Percentiles rank a stretch among this genome's conserved stretches.
Evolutionary conservation across 1,284 basidiomycete genomes (phyloP).

Genomic region (Jaminaea rosea): DNA sequence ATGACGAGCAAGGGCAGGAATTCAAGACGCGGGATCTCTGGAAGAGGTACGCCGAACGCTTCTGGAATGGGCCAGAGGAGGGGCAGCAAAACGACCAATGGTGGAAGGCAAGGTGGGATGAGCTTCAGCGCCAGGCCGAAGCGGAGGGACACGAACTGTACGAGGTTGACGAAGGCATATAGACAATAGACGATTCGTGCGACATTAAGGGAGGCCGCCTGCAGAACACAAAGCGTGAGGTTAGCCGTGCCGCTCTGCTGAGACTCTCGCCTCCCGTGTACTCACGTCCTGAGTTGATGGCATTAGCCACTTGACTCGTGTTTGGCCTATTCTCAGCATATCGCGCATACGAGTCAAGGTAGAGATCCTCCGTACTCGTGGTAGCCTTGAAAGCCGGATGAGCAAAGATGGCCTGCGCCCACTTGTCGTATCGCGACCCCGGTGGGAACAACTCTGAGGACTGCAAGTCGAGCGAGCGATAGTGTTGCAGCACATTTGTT

Average conservation of each 20-base stretch:
- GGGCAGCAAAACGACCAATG: background rate
- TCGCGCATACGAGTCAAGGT: slow-evolving; percentile 60
- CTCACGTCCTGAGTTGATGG: slow-evolving; percentile 32
- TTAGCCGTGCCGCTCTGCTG: too few species aligned
- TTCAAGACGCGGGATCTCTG: background rate
- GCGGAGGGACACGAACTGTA: background rate
- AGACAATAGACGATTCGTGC: too few species aligned
- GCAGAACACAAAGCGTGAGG: too few species aligned
- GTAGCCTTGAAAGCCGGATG: slow-evolving; percentile 63
- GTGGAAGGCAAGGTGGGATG: background rate
- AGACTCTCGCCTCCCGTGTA: too few species aligned
- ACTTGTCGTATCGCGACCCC: slow-evolving; percentile 52
- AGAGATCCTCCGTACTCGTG: slow-evolving; percentile 62
- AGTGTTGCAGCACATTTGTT: slow-evolving; percentile 58
- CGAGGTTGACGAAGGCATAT: too few species aligned
- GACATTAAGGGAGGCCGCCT: too few species aligned
- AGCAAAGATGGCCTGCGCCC: slow-evolving; percentile 55
- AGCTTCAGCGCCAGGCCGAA: background rate
- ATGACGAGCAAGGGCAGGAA: background rate
- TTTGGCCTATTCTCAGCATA: slow-evolving; percentile 34
- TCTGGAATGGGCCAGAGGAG: background rate
- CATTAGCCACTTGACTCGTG: slow-evolving; percentile 31
- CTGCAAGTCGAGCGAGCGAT: slow-evolving; percentile 55
- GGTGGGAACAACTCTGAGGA: slow-evolving; percentile 40
- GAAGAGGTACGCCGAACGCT: background rate